Conservation (phyloP, 1,284 basidiomycete genomes). For the Irpex rosettiformis region DNA sequence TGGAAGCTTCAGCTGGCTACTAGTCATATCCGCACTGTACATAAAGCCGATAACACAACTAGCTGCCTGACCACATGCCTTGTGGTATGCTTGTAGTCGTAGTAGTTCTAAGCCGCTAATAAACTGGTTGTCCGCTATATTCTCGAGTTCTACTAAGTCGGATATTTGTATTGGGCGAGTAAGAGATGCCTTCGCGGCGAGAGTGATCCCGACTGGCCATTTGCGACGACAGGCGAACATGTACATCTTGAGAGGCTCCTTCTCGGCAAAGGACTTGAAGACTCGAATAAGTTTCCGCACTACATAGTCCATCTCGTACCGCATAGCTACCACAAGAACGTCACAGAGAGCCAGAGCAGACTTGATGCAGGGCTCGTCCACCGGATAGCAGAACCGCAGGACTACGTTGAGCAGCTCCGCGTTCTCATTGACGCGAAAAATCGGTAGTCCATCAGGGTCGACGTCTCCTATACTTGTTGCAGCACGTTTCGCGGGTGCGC, state of each 20-base stretch:
- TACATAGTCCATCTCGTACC: constrained; percentile 20
- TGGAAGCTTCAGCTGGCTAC: background rate
- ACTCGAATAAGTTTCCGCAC: background rate
- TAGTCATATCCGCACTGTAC: background rate
- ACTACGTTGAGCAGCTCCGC: constrained; percentile 30
- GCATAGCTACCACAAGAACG: constrained; percentile 18
- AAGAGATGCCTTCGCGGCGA: constrained; percentile 7
- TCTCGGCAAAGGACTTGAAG: background rate
- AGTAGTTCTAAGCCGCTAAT: background rate
- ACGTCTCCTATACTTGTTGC: constrained; percentile 1
- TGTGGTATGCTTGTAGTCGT: constrained; percentile 4
- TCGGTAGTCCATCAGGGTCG: constrained; percentile 22
- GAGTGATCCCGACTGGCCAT: background rate
- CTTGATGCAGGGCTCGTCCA: constrained; percentile 18
- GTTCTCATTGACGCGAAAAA: constrained; percentile 33
- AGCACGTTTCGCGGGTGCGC: constrained; percentile 16
- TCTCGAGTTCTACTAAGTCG: background rate
- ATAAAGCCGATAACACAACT: background rate
- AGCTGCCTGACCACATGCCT: background rate
- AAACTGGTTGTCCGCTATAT: background rate
- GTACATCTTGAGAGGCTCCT: constrained; percentile 6
- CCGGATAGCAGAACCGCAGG: constrained; percentile 37
- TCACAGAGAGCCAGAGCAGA: constrained; percentile 8
- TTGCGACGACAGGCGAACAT: constrained; percentile 4
- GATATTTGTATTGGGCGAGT: background rate